Conservation (phyloP, 805 yeast species). For the Starmerella floricola region DNA sequence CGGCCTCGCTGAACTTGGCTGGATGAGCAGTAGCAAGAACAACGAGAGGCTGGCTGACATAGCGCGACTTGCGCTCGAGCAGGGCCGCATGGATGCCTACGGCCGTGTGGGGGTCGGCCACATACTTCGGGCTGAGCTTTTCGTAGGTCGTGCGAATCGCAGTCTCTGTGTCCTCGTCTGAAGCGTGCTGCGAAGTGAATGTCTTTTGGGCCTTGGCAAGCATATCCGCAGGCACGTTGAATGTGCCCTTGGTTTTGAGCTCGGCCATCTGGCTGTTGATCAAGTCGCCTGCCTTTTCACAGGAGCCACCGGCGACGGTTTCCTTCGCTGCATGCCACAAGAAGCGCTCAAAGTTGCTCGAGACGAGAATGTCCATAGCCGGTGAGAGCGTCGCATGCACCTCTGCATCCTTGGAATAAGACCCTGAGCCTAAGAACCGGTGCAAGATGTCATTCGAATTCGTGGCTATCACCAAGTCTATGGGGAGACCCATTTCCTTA, state of each 20-base stretch:
- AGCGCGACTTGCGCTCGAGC: conserved; percentile 35
- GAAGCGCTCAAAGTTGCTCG: conserved; percentile 92
- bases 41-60: conserved; percentile 36
- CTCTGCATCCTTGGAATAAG: conserved; percentile 57
- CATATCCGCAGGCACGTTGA: conserved; percentile 54
- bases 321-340: conserved; percentile 86
- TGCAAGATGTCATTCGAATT: conserved; percentile 91
- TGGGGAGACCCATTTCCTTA: conserved; percentile 87
- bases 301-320: conserved; percentile 41
- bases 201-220: conserved; percentile 53
- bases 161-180: conserved; percentile 61
- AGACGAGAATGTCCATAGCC: conserved; percentile 95
- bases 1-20: conserved; percentile 96
- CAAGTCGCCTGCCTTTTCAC: conserved; percentile 58
- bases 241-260: conserved; percentile 64
- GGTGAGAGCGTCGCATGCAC: conserved; percentile 90
- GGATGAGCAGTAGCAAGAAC: conserved; percentile 97
- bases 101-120: conserved; percentile 92
- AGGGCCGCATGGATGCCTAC: conserved; percentile 80
- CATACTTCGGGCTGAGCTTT: conserved; percentile 49
- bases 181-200: conserved; percentile 69
- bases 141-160: conserved; percentile 65
- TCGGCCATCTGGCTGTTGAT: conserved; percentile 67
- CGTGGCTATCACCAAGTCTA: conserved; percentile 83
- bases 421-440: conserved; percentile 79